Base-by-base conservation (phyloP, 768 basidiomycete species). In the Cyclocybe cylindracea region DNA sequence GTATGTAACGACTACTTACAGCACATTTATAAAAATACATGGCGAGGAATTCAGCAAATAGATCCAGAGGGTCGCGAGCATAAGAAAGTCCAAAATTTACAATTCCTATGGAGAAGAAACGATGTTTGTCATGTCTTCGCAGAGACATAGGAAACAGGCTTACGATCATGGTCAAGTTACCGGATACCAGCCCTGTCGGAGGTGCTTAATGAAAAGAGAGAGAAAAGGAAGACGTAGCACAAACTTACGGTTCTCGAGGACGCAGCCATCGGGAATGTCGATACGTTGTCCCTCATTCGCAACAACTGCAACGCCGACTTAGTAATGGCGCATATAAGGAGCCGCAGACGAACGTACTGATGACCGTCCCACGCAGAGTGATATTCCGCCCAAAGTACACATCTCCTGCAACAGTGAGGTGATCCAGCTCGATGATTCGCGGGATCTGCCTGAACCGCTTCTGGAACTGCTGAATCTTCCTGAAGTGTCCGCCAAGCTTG, bases 401-500 rank as follows among this genome's bases (percentile, higher is more conserved):
- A 65, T 94, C 90, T 29, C 92, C 94, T 32, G 89, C 84, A 31
- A 97, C 91, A 14, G 95, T 97, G 68, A 97, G 77, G 70, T 97
- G 94, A 68, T 97, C 95, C 54, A 95, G 77, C 63, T 97, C 94
- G 53, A 91, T 71, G 59, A 97, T 89, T 61, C 82, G 82, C 13
- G 94, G 94, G 59, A 95, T 94, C 66, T 87, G 89, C 78, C 91
- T 91, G 83, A 98, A 96, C 38, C 94, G 87, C 68, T 91, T 90
- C 74, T 94, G 89, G 78, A 96, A 95, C 66, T 91, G 80, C 57
- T 84, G 82, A 48, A 91, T 88, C 86, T 91, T 94, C 80, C 93
- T 97, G 84, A 98, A 97, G 67, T 91, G 88, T 68, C 93, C 91
- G 40, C 94, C 93, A 47, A 97, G 83, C 76, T 97, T 96, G 79